phyloP scores from a whole-genome alignment of 2,329 filamentous ascomycete species.

The Trichoderma gracile region DNA sequence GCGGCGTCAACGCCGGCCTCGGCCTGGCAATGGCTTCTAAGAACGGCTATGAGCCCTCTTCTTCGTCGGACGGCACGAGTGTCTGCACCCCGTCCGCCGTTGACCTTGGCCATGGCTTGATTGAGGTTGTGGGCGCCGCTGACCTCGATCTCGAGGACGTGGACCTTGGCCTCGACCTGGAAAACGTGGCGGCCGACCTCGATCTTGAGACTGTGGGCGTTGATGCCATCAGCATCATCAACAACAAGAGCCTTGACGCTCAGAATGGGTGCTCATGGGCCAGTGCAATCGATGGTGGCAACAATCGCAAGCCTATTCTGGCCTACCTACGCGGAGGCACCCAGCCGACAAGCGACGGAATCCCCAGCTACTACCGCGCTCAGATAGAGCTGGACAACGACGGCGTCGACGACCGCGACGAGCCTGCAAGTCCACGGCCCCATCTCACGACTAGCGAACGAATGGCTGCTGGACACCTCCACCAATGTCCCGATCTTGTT shows the following conservation, averaged over 20 bases:
- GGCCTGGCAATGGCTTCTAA: background rate
- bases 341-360: background rate
- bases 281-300: background rate
- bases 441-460: fast-evolving
- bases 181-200: too few species aligned
- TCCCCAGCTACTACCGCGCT: too few species aligned
- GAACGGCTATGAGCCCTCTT: background rate
- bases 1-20: background rate
- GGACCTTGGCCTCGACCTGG: too few species aligned
- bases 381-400: too few species aligned
- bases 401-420: background rate
- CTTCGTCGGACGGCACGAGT: background rate
- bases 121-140: background rate
- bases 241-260: background rate
- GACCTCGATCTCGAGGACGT: background rate
- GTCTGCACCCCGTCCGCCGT: background rate
- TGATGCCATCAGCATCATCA: too few species aligned
- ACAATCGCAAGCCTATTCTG: too few species aligned
- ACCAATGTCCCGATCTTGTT: background rate
- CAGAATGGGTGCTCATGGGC: background rate
- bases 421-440: background rate
- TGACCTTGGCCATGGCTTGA: background rate
- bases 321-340: too few species aligned
- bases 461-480: too few species aligned
- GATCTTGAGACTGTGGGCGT: background rate